These are phyloP conservation scores for Cyberlindnera xishuangbannaensis DNA, from an alignment of 805 yeast species.

Conservation along the genomic window DNA sequence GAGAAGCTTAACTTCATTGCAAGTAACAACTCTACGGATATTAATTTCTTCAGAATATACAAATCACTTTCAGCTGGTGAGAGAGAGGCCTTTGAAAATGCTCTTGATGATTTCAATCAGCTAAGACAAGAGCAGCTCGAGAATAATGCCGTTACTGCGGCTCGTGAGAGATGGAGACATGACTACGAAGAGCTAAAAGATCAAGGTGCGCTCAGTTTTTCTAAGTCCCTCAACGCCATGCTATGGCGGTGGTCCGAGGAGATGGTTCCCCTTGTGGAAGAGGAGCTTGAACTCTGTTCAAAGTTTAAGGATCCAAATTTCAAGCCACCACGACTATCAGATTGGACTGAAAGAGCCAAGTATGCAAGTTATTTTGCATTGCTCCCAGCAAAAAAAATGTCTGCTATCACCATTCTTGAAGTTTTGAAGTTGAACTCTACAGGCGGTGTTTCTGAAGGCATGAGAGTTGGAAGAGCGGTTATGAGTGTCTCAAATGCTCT, in stretches of 20 bases:
- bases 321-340: constrained; percentile 19
- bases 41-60: constrained; percentile 67
- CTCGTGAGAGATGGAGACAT: constrained; percentile 83
- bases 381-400: constrained; percentile 74
- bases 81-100: constrained; percentile 52
- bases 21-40: constrained; percentile 17
- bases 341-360: constrained; percentile 37
- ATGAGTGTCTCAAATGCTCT: constrained; percentile 77
- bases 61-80: constrained; percentile 44
- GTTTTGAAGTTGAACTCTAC: constrained; percentile 67
- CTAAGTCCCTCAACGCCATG: constrained; percentile 61
- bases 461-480: constrained; percentile 79
- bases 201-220: constrained; percentile 48
- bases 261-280: constrained; percentile 62
- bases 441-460: constrained; percentile 72
- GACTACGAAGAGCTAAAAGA: constrained; percentile 63
- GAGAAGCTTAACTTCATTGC: constrained; percentile 30
- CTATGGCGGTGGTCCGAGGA: constrained; percentile 81
- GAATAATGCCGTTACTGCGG: constrained; percentile 74
- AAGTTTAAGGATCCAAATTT: constrained; percentile 29
- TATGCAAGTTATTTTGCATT: constrained; percentile 75
- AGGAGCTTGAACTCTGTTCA: constrained; percentile 56
- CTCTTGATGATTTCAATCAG: constrained; percentile 64
- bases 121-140: constrained; percentile 76
- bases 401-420: constrained; percentile 81